phyloP scores from a whole-genome alignment of 2,329 filamentous ascomycete species.

The Curvularia sp. region DNA sequence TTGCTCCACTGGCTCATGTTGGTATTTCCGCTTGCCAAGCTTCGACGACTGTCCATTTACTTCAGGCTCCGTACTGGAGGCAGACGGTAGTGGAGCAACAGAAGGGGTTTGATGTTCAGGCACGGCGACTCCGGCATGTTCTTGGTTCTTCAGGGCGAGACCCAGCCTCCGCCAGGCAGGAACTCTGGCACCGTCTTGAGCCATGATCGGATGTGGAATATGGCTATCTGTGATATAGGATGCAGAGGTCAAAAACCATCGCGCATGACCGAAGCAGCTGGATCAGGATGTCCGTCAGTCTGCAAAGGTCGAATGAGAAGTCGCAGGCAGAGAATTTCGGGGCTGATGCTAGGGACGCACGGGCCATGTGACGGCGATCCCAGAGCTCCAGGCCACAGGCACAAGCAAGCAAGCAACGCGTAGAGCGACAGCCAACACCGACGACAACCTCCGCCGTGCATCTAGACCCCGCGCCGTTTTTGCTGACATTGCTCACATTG shows the following conservation, averaged over 20 bases:
- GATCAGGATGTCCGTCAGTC: slow-evolving; percentile 29
- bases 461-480: slow-evolving; percentile 29
- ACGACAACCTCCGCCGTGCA: slow-evolving; percentile 33
- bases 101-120: slow-evolving; percentile 28
- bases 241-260: slow-evolving; percentile 33
- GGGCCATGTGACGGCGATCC: slow-evolving; percentile 30
- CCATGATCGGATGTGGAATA: slow-evolving; percentile 45
- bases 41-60: slow-evolving; percentile 37
- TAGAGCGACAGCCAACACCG: slow-evolving; percentile 36
- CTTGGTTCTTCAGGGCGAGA: slow-evolving; percentile 65
- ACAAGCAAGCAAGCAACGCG: slow-evolving; percentile 47
- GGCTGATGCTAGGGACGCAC: slow-evolving; percentile 30
- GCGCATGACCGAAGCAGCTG: slow-evolving; percentile 51
- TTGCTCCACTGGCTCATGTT: slow-evolving; percentile 38
- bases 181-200: slow-evolving; percentile 30
- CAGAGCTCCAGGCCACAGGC: slow-evolving; percentile 44
- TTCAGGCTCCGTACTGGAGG: slow-evolving; percentile 26
- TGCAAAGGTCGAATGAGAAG: slow-evolving; percentile 46
- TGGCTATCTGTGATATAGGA: slow-evolving; percentile 29
- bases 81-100: slow-evolving; percentile 18
- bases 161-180: slow-evolving; percentile 69
- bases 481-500: slow-evolving; percentile 40
- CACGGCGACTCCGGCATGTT: slow-evolving; percentile 46
- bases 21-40: slow-evolving; percentile 50
- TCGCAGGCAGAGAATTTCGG: slow-evolving; percentile 45